Conservation (phyloP, 768 basidiomycete genomes). For the Naganishia vishniacii region DNA sequence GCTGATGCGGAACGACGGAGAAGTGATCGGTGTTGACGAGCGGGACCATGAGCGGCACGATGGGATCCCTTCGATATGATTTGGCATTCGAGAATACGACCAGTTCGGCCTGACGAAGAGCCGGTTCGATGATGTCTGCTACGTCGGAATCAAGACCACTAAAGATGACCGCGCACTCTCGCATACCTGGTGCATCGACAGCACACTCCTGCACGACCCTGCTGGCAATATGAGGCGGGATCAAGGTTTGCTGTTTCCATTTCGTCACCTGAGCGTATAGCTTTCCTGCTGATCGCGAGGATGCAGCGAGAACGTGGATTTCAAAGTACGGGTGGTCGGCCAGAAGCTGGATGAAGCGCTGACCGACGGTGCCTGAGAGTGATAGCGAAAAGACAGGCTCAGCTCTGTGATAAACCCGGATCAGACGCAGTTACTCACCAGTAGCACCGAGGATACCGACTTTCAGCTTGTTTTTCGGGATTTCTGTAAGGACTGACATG, state of each 20-base stretch:
- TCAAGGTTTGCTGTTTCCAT: constrained; percentile 81
- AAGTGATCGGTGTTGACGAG: constrained; percentile 87
- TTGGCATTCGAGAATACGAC: constrained; percentile 97
- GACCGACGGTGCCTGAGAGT: constrained; percentile 70
- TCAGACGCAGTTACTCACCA: constrained; percentile 32
- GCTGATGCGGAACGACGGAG: constrained; percentile 77
- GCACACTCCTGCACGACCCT: constrained; percentile 71
- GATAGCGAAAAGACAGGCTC: not conserved
- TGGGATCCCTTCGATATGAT: constrained; percentile 84
- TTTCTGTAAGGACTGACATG: constrained; percentile 20
- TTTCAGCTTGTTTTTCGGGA: constrained; percentile 43
- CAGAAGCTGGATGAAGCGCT: constrained; percentile 86
- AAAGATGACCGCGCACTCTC: constrained; percentile 79
- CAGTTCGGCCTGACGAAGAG: constrained; percentile 79
- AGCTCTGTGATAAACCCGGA: not conserved
- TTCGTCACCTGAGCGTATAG: constrained; percentile 63
- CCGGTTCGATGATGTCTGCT: constrained; percentile 86
- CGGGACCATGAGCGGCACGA: constrained; percentile 91
- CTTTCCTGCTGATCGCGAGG: constrained; percentile 77
- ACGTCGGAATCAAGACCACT: constrained; percentile 93
- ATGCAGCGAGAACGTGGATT: constrained; percentile 82
- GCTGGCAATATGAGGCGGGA: constrained; percentile 62
- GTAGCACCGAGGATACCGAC: constrained; percentile 51
- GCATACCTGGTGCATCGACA: constrained; percentile 60
- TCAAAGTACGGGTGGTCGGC: constrained; percentile 83